Evolutionary conservation across 1,284 basidiomycete genomes (phyloP).

Genomic region (Heterobasidion parviporum): DNA sequence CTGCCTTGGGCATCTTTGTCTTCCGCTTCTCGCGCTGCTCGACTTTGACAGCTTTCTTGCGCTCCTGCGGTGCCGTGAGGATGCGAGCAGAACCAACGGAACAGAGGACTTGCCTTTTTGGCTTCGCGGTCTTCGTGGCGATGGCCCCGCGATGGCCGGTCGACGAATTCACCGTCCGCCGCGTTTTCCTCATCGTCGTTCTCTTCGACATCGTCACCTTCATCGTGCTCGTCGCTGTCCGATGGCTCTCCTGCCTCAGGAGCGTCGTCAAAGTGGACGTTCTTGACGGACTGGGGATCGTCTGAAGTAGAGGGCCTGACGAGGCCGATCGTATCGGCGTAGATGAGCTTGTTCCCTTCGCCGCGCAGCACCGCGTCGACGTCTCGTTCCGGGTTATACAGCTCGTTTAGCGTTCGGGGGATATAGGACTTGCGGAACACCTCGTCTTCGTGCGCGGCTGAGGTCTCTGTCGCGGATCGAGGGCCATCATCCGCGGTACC

Average conservation of each 20-base stretch:
- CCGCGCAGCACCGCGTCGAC: constrained; percentile 68
- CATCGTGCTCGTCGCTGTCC: constrained; percentile 21
- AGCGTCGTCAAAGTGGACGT: constrained; percentile 2
- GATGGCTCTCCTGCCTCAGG: not conserved
- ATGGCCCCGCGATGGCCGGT: constrained; percentile 70
- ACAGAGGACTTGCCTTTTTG: constrained; percentile 64
- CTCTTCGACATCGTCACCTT: constrained; percentile 15
- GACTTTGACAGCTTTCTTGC: constrained; percentile 84
- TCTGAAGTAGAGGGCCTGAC: constrained; percentile 28
- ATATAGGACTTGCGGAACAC: constrained; percentile 89
- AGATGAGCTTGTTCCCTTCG: constrained; percentile 70
- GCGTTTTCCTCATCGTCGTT: constrained; percentile 28
- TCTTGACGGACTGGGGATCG: not conserved
- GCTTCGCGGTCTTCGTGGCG: constrained; percentile 86
- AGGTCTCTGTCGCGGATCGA: constrained; percentile 10
- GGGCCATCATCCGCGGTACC: constrained; percentile 13
- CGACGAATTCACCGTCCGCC: constrained; percentile 25
- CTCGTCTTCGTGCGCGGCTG: constrained; percentile 59
- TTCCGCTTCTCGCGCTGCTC: constrained; percentile 84
- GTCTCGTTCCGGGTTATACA: constrained; percentile 89
- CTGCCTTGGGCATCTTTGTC: constrained; percentile 88
- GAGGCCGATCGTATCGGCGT: constrained; percentile 77
- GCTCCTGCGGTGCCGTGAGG: constrained; percentile 45
- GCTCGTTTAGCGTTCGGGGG: constrained; percentile 85
- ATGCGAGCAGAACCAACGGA: constrained; percentile 1